Percentiles rank a stretch among this genome's conserved stretches.
These are phyloP conservation scores for Stemphylium lycopersici DNA, from an alignment of 2,329 filamentous ascomycete species.

Conservation along the genomic window DNA sequence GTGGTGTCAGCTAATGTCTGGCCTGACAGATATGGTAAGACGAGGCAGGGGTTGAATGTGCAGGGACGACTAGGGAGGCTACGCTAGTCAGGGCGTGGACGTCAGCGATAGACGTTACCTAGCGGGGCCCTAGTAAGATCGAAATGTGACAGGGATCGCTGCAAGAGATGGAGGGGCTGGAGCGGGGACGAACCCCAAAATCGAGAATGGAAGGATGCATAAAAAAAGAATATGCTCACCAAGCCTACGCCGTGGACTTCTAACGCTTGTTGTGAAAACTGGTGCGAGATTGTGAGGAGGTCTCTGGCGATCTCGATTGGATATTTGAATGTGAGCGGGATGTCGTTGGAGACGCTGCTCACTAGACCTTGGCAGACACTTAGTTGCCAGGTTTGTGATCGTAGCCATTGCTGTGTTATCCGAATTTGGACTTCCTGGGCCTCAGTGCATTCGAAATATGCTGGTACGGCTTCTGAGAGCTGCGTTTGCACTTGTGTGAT, in stretches of 20 bases:
- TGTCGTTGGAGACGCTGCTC: slow-evolving; percentile 63
- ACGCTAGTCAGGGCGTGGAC: slow-evolving; percentile 26
- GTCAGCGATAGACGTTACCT: slow-evolving; percentile 40
- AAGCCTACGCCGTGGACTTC: slow-evolving; percentile 77
- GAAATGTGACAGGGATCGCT: slow-evolving; percentile 29
- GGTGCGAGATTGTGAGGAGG: slow-evolving; percentile 67
- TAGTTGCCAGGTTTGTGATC: slow-evolving; percentile 74
- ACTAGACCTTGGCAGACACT: slow-evolving; percentile 70
- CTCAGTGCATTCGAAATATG: slow-evolving; percentile 64
- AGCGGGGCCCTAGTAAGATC: slow-evolving; percentile 29
- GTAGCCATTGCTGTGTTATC: slow-evolving; percentile 73
- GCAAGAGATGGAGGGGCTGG: slow-evolving; percentile 25
- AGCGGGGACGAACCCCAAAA: slow-evolving; percentile 18
- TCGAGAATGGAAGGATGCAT: slow-evolving; percentile 16
- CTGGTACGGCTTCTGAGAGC: slow-evolving; percentile 59
- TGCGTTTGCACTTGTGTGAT: slow-evolving; percentile 58
- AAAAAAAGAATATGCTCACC: slow-evolving; percentile 56
- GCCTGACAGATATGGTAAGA: slow-evolving; percentile 24
- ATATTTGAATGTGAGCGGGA: slow-evolving; percentile 66
- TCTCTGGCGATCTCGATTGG: slow-evolving; percentile 67
- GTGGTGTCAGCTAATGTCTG: slow-evolving; percentile 32
- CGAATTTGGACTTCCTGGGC: slow-evolving; percentile 73
- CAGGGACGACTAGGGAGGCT: slow-evolving; percentile 20
- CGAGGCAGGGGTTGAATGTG: slow-evolving; percentile 16
- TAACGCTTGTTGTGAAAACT: slow-evolving; percentile 74